Evolutionary conservation across 176 grass and related monocot genomes (phyloP), one percentile per base, ranked within the genome.

Genomic region (Aechmea fasciata): DNA sequence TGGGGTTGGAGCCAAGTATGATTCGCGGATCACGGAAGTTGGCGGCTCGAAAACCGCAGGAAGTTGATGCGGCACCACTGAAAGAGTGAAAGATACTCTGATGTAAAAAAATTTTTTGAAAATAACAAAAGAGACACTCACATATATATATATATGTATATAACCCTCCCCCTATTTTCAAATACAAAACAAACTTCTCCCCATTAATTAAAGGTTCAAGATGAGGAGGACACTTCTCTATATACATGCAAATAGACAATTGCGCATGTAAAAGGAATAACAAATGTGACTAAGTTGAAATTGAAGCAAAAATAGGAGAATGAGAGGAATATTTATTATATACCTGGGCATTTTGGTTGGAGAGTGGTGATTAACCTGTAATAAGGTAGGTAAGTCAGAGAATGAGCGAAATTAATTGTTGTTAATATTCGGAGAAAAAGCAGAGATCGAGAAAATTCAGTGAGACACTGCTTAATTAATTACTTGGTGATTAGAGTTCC

Each of bases 341-440:
- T n/a, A 99, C 94, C 89, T 93, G 94, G 87, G 51, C 94, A 99
- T 79, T 14, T 85, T 0, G 84, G 75, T 76, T 87, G 93, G 72
- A 96, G 73, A 68, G 86, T 73, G 5, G 71, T 81, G 24, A 26
- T 81, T 48, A 92, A 48, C 82, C 93, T 97, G 70, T 52, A 19
- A 68, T 41, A 7, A 41, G 4, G 33, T 41, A 41, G 4, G 33
- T 41, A 41, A 7, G 33, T 41, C 33, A n/a, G 6, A 41, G 33
- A 41, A 41, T 41, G 5, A 41, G 33, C 4, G 7, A 41, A 41
- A 41, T 41, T 41, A 41, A 41, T 41, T 41, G 33, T 20, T 28
- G 19, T 57, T 49, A 10, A 24, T 50, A n/a, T n/a, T n/a, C 41
- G 47, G 24, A 72, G 57, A 0, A 11, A 25, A 10, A 72, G 11